A percentile compares a stretch with the other conserved stretches of the same genome.
Conservation (phyloP, 768 basidiomycete species). For the Leccinum imitatum region DNA sequence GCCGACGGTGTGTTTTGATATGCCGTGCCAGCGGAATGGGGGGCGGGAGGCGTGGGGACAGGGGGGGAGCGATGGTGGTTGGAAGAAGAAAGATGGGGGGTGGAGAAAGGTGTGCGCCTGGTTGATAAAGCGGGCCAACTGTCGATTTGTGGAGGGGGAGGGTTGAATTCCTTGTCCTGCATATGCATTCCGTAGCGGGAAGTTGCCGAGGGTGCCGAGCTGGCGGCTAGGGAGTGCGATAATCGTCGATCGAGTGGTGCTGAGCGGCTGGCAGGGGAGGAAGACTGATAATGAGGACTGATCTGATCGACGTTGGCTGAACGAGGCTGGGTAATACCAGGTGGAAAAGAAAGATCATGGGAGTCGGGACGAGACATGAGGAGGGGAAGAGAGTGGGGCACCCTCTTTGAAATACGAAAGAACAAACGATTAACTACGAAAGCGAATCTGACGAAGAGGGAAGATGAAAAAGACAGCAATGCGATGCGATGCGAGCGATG, state of each 20-base stretch:
- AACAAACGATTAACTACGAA: constrained; percentile 32
- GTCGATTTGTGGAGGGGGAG: constrained; percentile 24
- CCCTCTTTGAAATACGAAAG: constrained; percentile 25
- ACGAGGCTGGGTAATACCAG: constrained; percentile 32
- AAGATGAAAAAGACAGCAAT: constrained; percentile 32
- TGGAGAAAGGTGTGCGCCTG: constrained; percentile 31
- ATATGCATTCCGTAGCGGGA: constrained; percentile 37
- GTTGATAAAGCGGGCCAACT: constrained; percentile 35
- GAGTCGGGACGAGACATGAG: constrained; percentile 46
- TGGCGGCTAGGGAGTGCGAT: constrained; percentile 16
- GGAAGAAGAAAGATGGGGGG: constrained; percentile 38
- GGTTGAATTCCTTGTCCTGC: constrained; percentile 38
- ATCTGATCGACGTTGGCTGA: constrained; percentile 31
- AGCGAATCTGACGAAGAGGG: constrained; percentile 25
- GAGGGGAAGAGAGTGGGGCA: constrained; percentile 1
- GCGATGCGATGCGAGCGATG: constrained; percentile 31
- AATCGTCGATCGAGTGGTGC: constrained; percentile 24
- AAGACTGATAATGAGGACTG: constrained; percentile 12
- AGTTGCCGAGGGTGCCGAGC: constrained; percentile 28
- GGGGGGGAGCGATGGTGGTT: constrained; percentile 47
- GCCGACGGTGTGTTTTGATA: no score
- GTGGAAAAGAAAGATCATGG: constrained; percentile 39
- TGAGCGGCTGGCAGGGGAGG: constrained; percentile 11
- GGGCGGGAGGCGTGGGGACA: constrained; percentile 22
- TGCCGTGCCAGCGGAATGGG: no score